Evolutionary conservation across 768 basidiomycete genomes (phyloP).

Genomic region (Strobilomyces echinocephalus): DNA sequence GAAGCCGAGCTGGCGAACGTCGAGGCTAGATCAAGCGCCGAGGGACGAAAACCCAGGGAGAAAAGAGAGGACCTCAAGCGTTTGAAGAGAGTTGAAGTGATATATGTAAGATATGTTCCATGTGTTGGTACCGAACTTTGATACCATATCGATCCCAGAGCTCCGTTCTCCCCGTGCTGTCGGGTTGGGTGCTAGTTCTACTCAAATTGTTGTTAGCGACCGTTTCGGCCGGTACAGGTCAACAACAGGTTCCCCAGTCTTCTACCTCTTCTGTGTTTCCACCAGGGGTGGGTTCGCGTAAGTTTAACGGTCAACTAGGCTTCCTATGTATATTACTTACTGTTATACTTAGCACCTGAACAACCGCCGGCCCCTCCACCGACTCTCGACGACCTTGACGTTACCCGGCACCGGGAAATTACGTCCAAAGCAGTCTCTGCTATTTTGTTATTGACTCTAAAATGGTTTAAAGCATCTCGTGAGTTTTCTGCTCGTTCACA

Average conservation of each 20-base stretch:
- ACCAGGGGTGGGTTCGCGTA: slow-evolving; percentile 63
- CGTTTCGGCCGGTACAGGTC: slow-evolving; percentile 71
- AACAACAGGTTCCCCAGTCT: slow-evolving; percentile 55
- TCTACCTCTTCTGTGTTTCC: slow-evolving; percentile 70
- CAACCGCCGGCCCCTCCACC: slow-evolving; percentile 62
- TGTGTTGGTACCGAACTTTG: background rate
- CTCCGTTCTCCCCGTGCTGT: slow-evolving; percentile 75
- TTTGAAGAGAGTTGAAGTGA: slow-evolving; percentile 83
- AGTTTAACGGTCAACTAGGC: slow-evolving; percentile 18
- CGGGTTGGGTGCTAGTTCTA: slow-evolving; percentile 88
- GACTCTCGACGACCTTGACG: slow-evolving; percentile 87
- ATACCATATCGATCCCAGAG: slow-evolving; percentile 45
- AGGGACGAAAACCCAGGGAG: slow-evolving; percentile 61
- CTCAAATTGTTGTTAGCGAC: slow-evolving; percentile 91
- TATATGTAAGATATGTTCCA: slow-evolving; percentile 66
- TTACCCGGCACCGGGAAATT: slow-evolving; percentile 92
- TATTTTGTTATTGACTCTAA: slow-evolving; percentile 81
- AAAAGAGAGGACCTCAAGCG: slow-evolving; percentile 79
- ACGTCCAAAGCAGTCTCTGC: slow-evolving; percentile 97
- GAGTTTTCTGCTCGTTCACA: slow-evolving; percentile 30
- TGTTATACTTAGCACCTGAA: slow-evolving; percentile 45
- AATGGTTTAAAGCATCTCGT: slow-evolving; percentile 99
- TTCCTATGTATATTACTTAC: background rate
- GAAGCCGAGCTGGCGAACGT: slow-evolving; percentile 48
- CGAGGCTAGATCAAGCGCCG: slow-evolving; percentile 44